A percentile compares a stretch with the other conserved stretches of the same genome.
Conservation (phyloP, 192 early-diverging fungal species). For the Allomyces arbusculus region DNA sequence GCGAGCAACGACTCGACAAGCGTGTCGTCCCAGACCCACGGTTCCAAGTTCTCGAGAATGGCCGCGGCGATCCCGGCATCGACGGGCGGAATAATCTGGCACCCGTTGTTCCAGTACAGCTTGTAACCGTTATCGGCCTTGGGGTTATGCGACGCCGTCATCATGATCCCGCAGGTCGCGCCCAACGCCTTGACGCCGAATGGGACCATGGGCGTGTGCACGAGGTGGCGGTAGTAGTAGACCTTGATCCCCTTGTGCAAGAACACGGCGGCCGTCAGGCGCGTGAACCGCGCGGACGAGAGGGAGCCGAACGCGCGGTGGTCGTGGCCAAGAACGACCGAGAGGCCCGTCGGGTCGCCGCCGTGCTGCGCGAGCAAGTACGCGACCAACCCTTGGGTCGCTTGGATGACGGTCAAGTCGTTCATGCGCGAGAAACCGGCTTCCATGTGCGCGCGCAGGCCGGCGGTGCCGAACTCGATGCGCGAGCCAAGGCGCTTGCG, state of each 20-base stretch:
- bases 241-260: slow-evolving; percentile 56
- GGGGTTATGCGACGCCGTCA: slow-evolving; percentile 63
- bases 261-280: slow-evolving; percentile 64
- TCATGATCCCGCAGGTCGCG: slow-evolving; percentile 77
- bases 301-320: slow-evolving; percentile 42
- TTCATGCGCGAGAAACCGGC: slow-evolving; percentile 88
- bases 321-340: slow-evolving; percentile 83
- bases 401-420: slow-evolving; percentile 77
- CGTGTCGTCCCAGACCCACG: slow-evolving; percentile 46
- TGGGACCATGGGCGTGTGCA: slow-evolving; percentile 75
- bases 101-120: slow-evolving; percentile 66
- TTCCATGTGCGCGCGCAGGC: slow-evolving; percentile 78
- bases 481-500: slow-evolving; percentile 28
- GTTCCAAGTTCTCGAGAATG: slow-evolving; percentile 44
- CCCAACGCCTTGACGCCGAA: slow-evolving; percentile 56
- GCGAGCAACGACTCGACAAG: slow-evolving; percentile 17
- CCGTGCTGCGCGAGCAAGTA: slow-evolving; percentile 38
- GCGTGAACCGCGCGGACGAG: slow-evolving; percentile 60
- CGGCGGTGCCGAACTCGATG: slow-evolving; percentile 75
- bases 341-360: slow-evolving; percentile 32
- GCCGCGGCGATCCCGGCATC: slow-evolving; percentile 56
- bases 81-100: slow-evolving; percentile 77
- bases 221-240: slow-evolving; percentile 46
- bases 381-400: slow-evolving; percentile 62
- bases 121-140: slow-evolving; percentile 8